phyloP scores from a whole-genome alignment of 257 asterid species.

The Nemophila menziesii region DNA sequence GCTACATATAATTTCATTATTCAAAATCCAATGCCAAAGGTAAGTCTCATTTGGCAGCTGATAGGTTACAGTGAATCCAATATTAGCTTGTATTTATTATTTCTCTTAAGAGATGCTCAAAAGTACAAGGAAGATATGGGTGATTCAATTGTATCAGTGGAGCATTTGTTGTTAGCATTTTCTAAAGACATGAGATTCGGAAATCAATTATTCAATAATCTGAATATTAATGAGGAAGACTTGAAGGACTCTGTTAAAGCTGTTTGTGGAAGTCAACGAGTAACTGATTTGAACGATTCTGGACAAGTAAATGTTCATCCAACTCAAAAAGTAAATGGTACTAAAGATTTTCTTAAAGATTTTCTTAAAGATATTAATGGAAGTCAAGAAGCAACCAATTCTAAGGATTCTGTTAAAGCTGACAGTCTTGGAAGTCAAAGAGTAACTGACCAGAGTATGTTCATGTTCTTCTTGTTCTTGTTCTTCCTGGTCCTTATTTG shows the following conservation, averaged over 20 bases:
- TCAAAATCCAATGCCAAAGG: slow-evolving; percentile 86
- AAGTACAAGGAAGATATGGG: slow-evolving; percentile 66
- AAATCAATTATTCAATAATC: slow-evolving; percentile 42
- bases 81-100: slow-evolving; percentile 48
- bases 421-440: too few relatives aligned
- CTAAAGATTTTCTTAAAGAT: slow-evolving; percentile 23
- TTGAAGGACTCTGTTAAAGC: slow-evolving; percentile 79
- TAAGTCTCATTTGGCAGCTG: slow-evolving; percentile 46
- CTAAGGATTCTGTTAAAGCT: too few relatives aligned
- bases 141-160: slow-evolving; percentile 85
- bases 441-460: slow-evolving; percentile 78
- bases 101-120: slow-evolving; percentile 63
- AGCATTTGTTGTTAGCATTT: slow-evolving; percentile 77
- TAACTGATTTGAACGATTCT: slow-evolving; percentile 70
- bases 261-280: slow-evolving; percentile 88
- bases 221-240: slow-evolving; percentile 52
- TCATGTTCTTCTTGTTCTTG: background rate
- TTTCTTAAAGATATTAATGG: slow-evolving; percentile 72
- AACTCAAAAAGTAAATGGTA: slow-evolving; percentile 60
- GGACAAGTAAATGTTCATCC: slow-evolving; percentile 2
- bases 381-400: too few relatives aligned
- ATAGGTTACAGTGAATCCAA: slow-evolving; percentile 59
- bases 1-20: slow-evolving; percentile 59
- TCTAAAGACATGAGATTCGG: slow-evolving; percentile 75
- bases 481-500: too few relatives aligned